Base-by-base conservation (phyloP, 2,329 filamentous ascomycete genomes). In the Hortaea werneckii region DNA sequence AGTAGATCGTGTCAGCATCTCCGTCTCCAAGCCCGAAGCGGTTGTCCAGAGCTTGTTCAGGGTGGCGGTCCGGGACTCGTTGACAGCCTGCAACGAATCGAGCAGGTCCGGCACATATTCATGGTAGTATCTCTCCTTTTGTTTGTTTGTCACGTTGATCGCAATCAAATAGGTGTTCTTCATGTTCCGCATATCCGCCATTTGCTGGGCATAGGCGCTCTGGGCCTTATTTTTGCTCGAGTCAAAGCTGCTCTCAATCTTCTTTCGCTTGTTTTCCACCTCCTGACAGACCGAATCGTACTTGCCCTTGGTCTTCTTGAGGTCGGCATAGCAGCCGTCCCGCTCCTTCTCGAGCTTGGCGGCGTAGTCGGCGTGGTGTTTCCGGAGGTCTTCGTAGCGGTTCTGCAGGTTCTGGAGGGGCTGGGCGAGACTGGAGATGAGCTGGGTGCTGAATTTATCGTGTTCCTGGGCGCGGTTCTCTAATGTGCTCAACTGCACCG, bases 151-250 rank as follows among this genome's bases (percentile, higher is more conserved):
- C 48, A 96, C 87, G 62, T 94, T 94, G 70, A 98, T 95, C 50
- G 81, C 78, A 59, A 98, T 95, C 50, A 98, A 72, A 62, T 98
- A 98, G n/a, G 85, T 88, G 65, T 98, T 98, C 74, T 98, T 98
- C 65, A 84, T 78, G 63, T 98, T 98, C 68, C 92, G 86, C 92
- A 96, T 96, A 57, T 98, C 92, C 49, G 82, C 70, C 49, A 94
- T 75, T 66, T 96, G 90, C 63, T 95, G 87, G 60, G 94, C 87
- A 67, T 94, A 98, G 34, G 87, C 82, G 62, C 80, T 83, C 62
- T 95, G 86, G 6, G 90, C 88, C 70, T 95, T 98, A 51, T 79
- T 71, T 69, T 95, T 95, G 65, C 77, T 72, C 58, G 81, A 75
- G 54, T 96, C 90, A 60, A 92, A 94, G n/a, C 88, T 81, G 40